Conservation (phyloP, 208 protist genomes). For the Crithidia thermophila region DNA sequence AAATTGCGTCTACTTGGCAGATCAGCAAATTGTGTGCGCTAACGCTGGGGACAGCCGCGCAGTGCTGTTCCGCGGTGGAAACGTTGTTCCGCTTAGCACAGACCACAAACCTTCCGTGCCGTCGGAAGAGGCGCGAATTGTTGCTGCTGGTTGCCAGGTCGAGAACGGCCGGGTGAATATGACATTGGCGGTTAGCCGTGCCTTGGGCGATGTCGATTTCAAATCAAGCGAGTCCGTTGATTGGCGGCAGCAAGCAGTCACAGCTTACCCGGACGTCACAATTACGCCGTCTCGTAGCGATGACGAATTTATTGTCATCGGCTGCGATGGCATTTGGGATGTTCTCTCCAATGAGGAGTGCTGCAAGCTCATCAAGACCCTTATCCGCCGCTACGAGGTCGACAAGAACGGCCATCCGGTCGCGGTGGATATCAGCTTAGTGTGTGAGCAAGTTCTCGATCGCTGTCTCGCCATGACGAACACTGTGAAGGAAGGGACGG, state of each 20-base stretch:
- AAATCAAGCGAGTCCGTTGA: constrained; percentile 61
- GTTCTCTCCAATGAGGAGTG: constrained; percentile 85
- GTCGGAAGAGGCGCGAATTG: constrained; percentile 79
- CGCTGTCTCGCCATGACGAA: constrained; percentile 65
- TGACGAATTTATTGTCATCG: constrained; percentile 92
- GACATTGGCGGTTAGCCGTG: constrained; percentile 91
- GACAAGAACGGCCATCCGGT: constrained; percentile 27
- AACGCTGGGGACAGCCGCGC: constrained; percentile 93
- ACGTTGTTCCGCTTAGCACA: constrained; percentile 70
- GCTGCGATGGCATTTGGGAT: constrained; percentile 95
- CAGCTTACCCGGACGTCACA: constrained; percentile 77
- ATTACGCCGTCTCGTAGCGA: constrained; percentile 32
- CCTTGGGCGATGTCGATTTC: constrained; percentile 94
- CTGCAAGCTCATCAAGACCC: constrained; percentile 55
- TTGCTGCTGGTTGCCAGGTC: constrained; percentile 83
- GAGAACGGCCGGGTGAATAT: constrained; percentile 92
- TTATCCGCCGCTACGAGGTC: constrained; percentile 36
- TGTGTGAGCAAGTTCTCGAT: constrained; percentile 83
- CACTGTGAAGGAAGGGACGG: constrained; percentile 58
- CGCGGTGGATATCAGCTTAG: constrained; percentile 65
- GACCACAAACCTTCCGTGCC: constrained; percentile 91
- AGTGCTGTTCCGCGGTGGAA: constrained; percentile 79
- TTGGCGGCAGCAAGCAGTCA: constrained; percentile 81
- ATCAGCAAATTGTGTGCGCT: constrained; percentile 77
- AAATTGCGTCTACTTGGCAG: constrained; percentile 74